phyloP scores from a whole-genome alignment of 2,329 filamentous ascomycete genomes.

The Fusarium sp. region DNA sequence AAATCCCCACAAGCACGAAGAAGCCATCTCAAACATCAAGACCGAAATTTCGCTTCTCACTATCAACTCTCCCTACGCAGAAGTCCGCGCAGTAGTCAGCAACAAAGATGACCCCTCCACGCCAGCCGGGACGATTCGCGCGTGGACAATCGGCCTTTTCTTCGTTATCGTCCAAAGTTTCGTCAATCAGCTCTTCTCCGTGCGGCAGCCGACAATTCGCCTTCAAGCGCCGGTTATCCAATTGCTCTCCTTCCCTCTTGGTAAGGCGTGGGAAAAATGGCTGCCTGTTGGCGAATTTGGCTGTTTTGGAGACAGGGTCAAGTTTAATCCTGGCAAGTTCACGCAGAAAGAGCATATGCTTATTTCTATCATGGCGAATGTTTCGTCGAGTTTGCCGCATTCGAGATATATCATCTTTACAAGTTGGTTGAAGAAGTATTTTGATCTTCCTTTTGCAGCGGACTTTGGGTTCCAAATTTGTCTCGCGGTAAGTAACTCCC shows the following conservation, averaged over 20 bases:
- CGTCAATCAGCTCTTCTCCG: constrained; percentile 67
- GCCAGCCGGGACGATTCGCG: constrained; percentile 65
- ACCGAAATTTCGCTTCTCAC: constrained; percentile 64
- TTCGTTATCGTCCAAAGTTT: constrained; percentile 61
- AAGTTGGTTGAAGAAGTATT: constrained; percentile 42
- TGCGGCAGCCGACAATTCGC: constrained; percentile 63
- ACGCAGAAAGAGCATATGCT: constrained; percentile 71
- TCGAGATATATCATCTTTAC: constrained; percentile 41
- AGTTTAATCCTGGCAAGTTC: constrained; percentile 66
- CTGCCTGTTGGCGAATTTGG: constrained; percentile 61
- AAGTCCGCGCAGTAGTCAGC: constrained; percentile 66
- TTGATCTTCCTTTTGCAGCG: constrained; percentile 36
- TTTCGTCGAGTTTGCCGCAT: constrained; percentile 37
- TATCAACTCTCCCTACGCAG: constrained; percentile 67
- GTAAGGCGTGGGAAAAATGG: constrained; percentile 56
- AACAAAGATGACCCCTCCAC: constrained; percentile 63
- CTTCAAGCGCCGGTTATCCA: constrained; percentile 66
- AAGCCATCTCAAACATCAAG: constrained; percentile 64
- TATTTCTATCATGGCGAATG: constrained; percentile 63
- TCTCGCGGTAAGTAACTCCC: constrained; percentile 4
- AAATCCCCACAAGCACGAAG: constrained; percentile 53
- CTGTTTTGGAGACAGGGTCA: constrained; percentile 55
- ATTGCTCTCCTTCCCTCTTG: constrained; percentile 62
- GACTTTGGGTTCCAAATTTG: constrained; percentile 53
- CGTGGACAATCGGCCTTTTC: constrained; percentile 62